Conservation (phyloP, 2,329 filamentous ascomycete genomes). For the Colletotrichum siamense region DNA sequence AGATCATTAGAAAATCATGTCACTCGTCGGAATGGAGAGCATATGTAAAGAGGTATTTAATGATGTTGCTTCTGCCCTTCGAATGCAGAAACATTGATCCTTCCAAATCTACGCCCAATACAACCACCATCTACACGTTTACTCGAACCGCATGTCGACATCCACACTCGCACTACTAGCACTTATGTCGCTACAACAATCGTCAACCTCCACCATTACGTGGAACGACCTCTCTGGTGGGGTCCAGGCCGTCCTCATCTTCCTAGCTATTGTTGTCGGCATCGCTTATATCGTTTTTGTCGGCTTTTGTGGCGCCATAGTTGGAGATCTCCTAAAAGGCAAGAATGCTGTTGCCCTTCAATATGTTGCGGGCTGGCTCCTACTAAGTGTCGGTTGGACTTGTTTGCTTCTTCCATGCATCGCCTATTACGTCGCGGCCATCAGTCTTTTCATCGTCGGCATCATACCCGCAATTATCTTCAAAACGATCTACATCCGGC, state of each 20-base stretch:
- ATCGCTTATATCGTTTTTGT: too few relatives aligned
- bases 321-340: too few relatives aligned
- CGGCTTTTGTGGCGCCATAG: too few relatives aligned
- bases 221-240: not conserved
- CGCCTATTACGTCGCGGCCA: accelerated
- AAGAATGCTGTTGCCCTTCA: not conserved
- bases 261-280: too few relatives aligned
- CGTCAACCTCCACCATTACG: accelerated
- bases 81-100: not conserved
- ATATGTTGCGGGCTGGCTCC: not conserved
- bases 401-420: not conserved
- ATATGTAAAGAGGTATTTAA: not conserved
- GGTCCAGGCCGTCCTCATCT: too few relatives aligned
- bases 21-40: not conserved
- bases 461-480: not conserved
- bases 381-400: not conserved
- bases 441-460: not conserved
- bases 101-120: not conserved
- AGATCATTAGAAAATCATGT: accelerated
- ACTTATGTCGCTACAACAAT: not conserved
- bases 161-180: not conserved
- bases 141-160: accelerated
- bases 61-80: not conserved
- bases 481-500: not conserved
- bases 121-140: not conserved